Conservation (phyloP, 495 filamentous ascomycete species). For the Aspergillus sparsus region DNA sequence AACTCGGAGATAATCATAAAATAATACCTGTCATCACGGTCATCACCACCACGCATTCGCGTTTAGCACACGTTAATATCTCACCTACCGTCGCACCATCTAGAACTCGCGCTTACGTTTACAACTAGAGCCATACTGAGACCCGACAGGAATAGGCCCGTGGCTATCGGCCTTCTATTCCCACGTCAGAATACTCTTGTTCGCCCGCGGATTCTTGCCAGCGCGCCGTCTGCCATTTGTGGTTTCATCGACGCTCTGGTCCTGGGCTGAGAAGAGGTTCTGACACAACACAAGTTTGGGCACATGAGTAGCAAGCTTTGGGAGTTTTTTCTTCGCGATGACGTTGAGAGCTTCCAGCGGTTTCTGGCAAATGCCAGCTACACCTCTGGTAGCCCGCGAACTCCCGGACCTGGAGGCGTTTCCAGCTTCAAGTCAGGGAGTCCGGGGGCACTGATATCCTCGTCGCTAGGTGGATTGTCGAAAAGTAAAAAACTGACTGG, state of each 20-base stretch:
- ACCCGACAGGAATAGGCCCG: constrained; percentile 19
- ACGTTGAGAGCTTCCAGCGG: constrained; percentile 87
- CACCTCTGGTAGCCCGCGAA: constrained; percentile 43
- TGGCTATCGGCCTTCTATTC: constrained; percentile 18
- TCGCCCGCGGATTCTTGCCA: constrained; percentile 62
- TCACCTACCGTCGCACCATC: constrained; percentile 1
- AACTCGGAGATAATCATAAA: constrained; percentile 20
- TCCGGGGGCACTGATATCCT: constrained; percentile 46
- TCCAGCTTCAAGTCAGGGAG: constrained; percentile 49
- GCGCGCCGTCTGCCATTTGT: constrained; percentile 76
- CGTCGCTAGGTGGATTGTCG: constrained; percentile 46
- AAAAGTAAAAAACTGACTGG: constrained; percentile 43
- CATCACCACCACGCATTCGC: constrained; percentile 28
- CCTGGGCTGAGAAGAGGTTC: constrained; percentile 63
- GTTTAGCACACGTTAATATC: constrained; percentile 13
- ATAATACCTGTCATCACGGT: constrained; percentile 19
- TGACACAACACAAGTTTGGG: constrained; percentile 44
- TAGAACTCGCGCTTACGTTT: background rate
- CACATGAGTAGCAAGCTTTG: constrained; percentile 97
- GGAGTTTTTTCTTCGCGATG: constrained; percentile 94
- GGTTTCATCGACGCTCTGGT: constrained; percentile 82
- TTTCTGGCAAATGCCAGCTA: constrained; percentile 69
- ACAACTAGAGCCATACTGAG: background rate
- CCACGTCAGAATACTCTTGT: constrained; percentile 40
- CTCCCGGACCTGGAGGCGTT: constrained; percentile 33